Percentiles rank a stretch among this genome's conserved stretches.
Evolutionary conservation across 2,329 filamentous ascomycete genomes (phyloP).

Genomic region (Fusarium sp.): DNA sequence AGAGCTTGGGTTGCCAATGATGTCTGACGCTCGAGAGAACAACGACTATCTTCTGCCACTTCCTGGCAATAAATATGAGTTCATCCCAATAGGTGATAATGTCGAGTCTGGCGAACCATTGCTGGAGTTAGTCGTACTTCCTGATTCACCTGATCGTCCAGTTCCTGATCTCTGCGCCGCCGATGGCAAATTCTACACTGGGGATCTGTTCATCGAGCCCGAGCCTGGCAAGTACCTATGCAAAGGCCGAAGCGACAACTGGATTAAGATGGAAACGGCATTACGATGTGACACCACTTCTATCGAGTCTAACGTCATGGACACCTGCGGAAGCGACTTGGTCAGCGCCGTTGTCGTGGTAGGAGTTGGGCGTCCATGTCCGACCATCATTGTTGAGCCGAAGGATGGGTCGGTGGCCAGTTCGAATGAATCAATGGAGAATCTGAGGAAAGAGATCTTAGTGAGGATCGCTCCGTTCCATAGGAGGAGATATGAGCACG

Average conservation of each 20-base stretch:
- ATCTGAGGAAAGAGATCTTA: slow-evolving; percentile 24
- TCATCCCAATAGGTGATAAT: slow-evolving; percentile 2
- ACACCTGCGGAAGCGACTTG: slow-evolving; percentile 33
- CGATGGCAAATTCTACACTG: slow-evolving; percentile 41
- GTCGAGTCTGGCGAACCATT: background rate
- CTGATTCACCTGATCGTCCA: slow-evolving; percentile 33
- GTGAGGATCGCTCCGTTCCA: slow-evolving; percentile 36
- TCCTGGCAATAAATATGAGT: slow-evolving; percentile 1
- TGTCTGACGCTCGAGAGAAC: background rate
- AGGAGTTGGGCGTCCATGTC: slow-evolving; percentile 34
- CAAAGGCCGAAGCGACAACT: slow-evolving; percentile 39
- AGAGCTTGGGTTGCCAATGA: slow-evolving; percentile 17
- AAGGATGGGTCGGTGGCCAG: background rate
- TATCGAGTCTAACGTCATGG: slow-evolving; percentile 36
- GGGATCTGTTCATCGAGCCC: slow-evolving; percentile 41
- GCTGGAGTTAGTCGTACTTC: slow-evolving; percentile 21
- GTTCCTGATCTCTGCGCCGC: background rate
- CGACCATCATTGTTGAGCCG: slow-evolving; percentile 33
- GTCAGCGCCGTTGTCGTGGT: slow-evolving; percentile 32
- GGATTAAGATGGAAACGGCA: slow-evolving; percentile 43
- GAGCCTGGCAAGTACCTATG: slow-evolving; percentile 31
- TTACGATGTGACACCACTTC: slow-evolving; percentile 36
- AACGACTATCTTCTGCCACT: background rate
- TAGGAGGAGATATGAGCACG: slow-evolving; percentile 36
- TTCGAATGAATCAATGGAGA: background rate